Evolutionary conservation across 345 rosid genomes (phyloP), one percentile per base, ranked within the genome.

Genomic region (Noccaea bulbosa): DNA sequence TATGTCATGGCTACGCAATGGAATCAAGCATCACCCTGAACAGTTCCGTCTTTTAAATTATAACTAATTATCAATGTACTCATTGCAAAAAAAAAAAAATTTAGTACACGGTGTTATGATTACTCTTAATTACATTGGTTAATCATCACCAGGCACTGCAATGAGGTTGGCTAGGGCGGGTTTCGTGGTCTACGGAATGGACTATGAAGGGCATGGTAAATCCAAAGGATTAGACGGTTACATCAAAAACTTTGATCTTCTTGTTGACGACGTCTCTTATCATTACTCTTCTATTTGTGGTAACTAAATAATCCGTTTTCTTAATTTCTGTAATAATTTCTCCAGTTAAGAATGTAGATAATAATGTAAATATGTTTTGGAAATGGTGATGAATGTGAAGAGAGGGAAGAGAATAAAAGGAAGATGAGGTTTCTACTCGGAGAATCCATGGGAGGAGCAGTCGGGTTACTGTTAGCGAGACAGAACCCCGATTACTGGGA

Each of bases 381-480:
- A 16, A 16, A 32, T 39, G 52, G 5, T 27, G 12, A 34, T 27
- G 12, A 34, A 57, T 30, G 45, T 64, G 48, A 52, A 90, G 97
- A 83, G 71, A 84, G 57, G 46, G 62, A 73, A 49, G 94, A 80
- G 62, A 89, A 85, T 32, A 81, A 43, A 65, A 80, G 77, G 69
- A 93, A 85, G 81, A 83, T 57, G 90, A 90, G 85, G 55, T 86
- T 75, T 45, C 40, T 93, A 77, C 11, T 93, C 27, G 97, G 97
- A 43, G 98, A 93, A 62, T 91, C 97, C 17, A 79, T 93, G 96
- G 97, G 97, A 57, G 98, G 96, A 75, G 97, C 97, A 2, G 83
- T 91, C 51, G 71, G 76, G 38, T 79, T 87, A 27, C 77, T 85
- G n/a, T 38, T 88, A 1, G 92, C 85, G 37, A 87, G 88, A 62